Percentiles rank a stretch among this genome's conserved stretches.
phyloP scores from a whole-genome alignment of 208 protist genomes.

The Trypanosoma brucei region DNA sequence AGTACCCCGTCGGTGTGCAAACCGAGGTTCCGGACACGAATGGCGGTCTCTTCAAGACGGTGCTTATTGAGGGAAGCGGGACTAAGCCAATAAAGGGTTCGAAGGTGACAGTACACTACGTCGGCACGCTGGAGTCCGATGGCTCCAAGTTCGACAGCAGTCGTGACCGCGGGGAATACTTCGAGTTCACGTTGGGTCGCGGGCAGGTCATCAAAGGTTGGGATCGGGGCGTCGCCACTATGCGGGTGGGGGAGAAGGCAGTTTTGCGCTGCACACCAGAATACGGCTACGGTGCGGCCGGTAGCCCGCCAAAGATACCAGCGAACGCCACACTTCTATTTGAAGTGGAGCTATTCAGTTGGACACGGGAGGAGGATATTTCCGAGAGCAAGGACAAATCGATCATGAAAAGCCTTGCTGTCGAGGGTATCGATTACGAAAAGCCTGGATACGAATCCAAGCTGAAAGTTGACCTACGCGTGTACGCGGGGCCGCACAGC shows the following conservation, averaged over 20 bases:
- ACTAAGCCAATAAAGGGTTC: slow-evolving; percentile 64
- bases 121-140: slow-evolving; percentile 69
- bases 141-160: slow-evolving; percentile 90
- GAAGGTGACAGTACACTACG: slow-evolving; percentile 89
- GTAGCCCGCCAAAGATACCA: slow-evolving; percentile 83
- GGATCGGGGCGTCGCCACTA: slow-evolving; percentile 88
- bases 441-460: slow-evolving; percentile 76
- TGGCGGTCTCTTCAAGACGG: slow-evolving; percentile 71
- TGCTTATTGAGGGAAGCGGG: slow-evolving; percentile 73
- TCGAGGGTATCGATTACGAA: slow-evolving; percentile 71
- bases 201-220: slow-evolving; percentile 91
- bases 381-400: slow-evolving; percentile 66
- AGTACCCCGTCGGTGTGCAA: slow-evolving; percentile 62
- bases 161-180: slow-evolving; percentile 72
- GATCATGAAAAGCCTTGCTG: slow-evolving; percentile 68
- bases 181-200: slow-evolving; percentile 82
- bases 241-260: slow-evolving; percentile 85
- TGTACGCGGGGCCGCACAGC: slow-evolving; percentile 39
- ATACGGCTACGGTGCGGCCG: slow-evolving; percentile 81
- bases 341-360: slow-evolving; percentile 87
- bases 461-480: slow-evolving; percentile 53
- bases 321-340: slow-evolving; percentile 86
- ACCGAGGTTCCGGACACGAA: slow-evolving; percentile 75
- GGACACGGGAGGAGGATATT: slow-evolving; percentile 76
- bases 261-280: slow-evolving; percentile 62